A percentile compares a stretch with the other conserved stretches of the same genome.
Evolutionary conservation across 1,284 basidiomycete species (phyloP).

Genomic region (Irpex sp.): DNA sequence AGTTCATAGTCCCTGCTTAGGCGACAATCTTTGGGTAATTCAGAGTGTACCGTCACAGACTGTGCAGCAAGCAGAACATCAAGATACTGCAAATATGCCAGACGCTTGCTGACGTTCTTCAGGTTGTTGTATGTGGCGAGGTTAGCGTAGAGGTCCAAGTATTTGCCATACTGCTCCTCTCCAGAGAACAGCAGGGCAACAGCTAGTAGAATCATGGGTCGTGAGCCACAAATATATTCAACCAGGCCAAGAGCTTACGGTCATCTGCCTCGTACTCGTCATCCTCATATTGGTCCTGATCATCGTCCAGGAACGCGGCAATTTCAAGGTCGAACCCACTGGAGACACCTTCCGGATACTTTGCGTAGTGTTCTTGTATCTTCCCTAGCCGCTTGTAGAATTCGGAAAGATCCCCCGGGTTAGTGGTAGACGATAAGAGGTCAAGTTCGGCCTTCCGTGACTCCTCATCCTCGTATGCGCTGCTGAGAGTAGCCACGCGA

Average conservation of each 20-base stretch:
- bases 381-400: slow-evolving; percentile 94
- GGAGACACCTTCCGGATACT: slow-evolving; percentile 87
- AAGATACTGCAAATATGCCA: slow-evolving; percentile 91
- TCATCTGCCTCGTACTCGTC: slow-evolving; percentile 78
- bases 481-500: slow-evolving; percentile 62
- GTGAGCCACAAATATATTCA: slow-evolving; percentile 3
- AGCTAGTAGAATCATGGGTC: slow-evolving; percentile 35
- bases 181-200: slow-evolving; percentile 90
- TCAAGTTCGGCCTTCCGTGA: slow-evolving; percentile 60
- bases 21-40: slow-evolving; percentile 72
- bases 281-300: slow-evolving; percentile 61
- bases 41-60: slow-evolving; percentile 57
- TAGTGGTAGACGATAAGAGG: slow-evolving; percentile 50
- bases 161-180: slow-evolving; percentile 93
- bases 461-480: slow-evolving; percentile 73
- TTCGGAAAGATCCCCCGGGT: slow-evolving; percentile 78
- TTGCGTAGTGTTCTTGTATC: slow-evolving; percentile 94
- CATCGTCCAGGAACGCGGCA: slow-evolving; percentile 73
- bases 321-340: slow-evolving; percentile 81
- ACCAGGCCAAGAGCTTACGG: slow-evolving; percentile 46
- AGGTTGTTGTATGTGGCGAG: slow-evolving; percentile 91
- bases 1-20: slow-evolving; percentile 74
- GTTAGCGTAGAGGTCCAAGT: slow-evolving; percentile 88
- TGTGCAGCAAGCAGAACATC: slow-evolving; percentile 70
- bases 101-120: slow-evolving; percentile 73